Evolutionary conservation across 2,329 filamentous ascomycete species (phyloP), one percentile per base, ranked within the genome.

Genomic region (Pseudogymnoascus sp.): DNA sequence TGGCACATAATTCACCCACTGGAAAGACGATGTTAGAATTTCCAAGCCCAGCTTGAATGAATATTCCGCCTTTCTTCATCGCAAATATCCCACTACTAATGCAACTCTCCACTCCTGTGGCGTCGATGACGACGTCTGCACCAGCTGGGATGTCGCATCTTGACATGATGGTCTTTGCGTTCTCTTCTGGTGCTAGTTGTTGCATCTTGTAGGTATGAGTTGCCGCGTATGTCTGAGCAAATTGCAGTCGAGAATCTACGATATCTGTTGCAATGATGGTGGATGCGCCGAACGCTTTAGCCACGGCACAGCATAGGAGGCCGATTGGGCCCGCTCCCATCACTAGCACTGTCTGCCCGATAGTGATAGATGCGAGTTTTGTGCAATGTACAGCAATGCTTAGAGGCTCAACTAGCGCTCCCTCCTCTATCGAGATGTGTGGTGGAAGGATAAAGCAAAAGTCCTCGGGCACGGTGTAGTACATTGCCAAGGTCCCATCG

Each of bases 321-420:
- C 81, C 80, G 5, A 83, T 80, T 0, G 80, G 79, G 0, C 80
- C 80, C 11, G 78, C 80, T 0, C 81, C 81, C 14, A 82, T 76
- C 5, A 83, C 75, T 0, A 80, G 71, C 2, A 82, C 76, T 0
- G 76, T 79, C 61, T 80, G 75, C 12, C 45, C 45, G 45, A 29
- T 29, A n/a, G 45, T 29, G 45, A 51, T 51, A n/a, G 45, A 51
- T 51, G 45, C 45, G 5, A 75, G 72, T 18, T 78, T 72, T 6
- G 78, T 73, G 0, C 75, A 73, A 29, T 80, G 78, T 1, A 82
- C 73, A 2, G 79, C 79, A 2, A 81, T 77, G 14, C 75, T 74
- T 8, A 81, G 69, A 5, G 80, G 80, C 70, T 82, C 80, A 8
- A 81, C 74, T 4, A 82, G 69, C 10, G 67, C 66, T 1, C 72